phyloP scores from a whole-genome alignment of 768 basidiomycete genomes.

The Mycena amicta region DNA sequence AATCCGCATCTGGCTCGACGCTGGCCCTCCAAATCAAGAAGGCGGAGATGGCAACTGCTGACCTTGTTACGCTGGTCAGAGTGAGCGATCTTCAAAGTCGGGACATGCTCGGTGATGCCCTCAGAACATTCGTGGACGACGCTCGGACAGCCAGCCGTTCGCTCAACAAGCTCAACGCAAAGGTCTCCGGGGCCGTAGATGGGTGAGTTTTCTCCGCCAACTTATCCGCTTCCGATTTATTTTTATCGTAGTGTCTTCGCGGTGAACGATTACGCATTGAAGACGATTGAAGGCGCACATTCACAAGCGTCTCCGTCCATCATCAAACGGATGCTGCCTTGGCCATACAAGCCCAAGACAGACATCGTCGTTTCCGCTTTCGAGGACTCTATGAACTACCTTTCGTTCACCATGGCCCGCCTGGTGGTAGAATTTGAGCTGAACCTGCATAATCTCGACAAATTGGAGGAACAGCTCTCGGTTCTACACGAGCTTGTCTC shows the following conservation, averaged over 20 bases:
- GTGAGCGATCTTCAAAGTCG: constrained; percentile 63
- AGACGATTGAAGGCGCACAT: constrained; percentile 51
- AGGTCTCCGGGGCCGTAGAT: constrained; percentile 75
- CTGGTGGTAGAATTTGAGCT: constrained; percentile 70
- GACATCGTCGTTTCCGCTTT: constrained; percentile 45
- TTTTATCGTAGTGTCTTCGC: constrained; percentile 61
- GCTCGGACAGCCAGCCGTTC: constrained; percentile 63
- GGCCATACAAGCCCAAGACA: constrained; percentile 34
- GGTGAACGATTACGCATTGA: constrained; percentile 70
- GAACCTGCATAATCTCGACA: constrained; percentile 56
- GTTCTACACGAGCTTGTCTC: constrained; percentile 59
- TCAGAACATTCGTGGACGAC: constrained; percentile 59
- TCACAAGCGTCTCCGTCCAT: constrained; percentile 36
- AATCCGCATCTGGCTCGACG: constrained; percentile 57
- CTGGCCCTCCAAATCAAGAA: constrained; percentile 72
- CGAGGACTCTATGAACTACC: constrained; percentile 52
- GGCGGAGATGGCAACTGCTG: constrained; percentile 75
- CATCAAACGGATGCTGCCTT: constrained; percentile 42
- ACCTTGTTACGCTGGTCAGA: constrained; percentile 64
- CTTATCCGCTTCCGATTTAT: background rate
- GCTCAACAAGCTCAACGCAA: constrained; percentile 64
- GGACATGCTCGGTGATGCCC: constrained; percentile 54
- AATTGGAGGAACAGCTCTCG: constrained; percentile 61
- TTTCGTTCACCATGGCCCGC: constrained; percentile 53
- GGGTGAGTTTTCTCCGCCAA: constrained; percentile 52